Percentiles rank a stretch among this genome's conserved stretches.
Evolutionary conservation across 225 moss, liverwort and hornwort genomes (phyloP).

Genomic region (Lunularia cruciata): DNA sequence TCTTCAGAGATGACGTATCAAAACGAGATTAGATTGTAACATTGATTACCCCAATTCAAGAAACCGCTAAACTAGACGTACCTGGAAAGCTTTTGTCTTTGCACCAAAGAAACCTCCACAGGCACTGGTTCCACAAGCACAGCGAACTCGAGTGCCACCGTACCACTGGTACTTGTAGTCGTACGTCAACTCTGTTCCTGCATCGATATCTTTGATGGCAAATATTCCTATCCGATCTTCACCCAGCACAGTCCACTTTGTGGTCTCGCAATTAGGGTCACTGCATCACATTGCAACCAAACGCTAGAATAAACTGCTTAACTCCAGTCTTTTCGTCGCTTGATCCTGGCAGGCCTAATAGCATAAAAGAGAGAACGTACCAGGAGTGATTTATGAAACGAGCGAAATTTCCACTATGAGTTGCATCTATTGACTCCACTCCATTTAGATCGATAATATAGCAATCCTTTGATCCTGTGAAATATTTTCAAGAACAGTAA

Average conservation of each 20-base stretch:
- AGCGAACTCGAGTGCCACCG: conserved; percentile 41
- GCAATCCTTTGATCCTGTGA: conserved; percentile 42
- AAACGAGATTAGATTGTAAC: too few species aligned
- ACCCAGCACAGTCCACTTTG: conserved; percentile 60
- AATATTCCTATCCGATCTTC: conserved; percentile 64
- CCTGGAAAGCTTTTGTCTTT: conserved; percentile 45
- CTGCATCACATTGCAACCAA: too few species aligned
- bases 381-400: conserved; percentile 61
- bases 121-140: conserved; percentile 53
- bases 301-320: too few species aligned
- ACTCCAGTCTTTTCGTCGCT: too few species aligned
- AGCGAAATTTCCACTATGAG: conserved; percentile 50
- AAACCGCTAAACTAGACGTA: neutral
- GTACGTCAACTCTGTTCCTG: conserved; percentile 59
- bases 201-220: conserved; percentile 43
- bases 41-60: too few species aligned
- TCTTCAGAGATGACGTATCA: too few species aligned
- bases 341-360: too few species aligned
- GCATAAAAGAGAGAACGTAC: conserved; percentile 16
- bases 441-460: conserved; percentile 43
- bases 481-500: neutral
- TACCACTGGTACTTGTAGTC: conserved; percentile 57
- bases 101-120: conserved; percentile 54
- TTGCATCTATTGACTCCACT: conserved; percentile 49
- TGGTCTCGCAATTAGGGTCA: conserved; percentile 61